Evolutionary conservation across 2,329 filamentous ascomycete genomes (phyloP), one percentile per base, ranked within the genome.

Genomic region (Exophiala sp.): DNA sequence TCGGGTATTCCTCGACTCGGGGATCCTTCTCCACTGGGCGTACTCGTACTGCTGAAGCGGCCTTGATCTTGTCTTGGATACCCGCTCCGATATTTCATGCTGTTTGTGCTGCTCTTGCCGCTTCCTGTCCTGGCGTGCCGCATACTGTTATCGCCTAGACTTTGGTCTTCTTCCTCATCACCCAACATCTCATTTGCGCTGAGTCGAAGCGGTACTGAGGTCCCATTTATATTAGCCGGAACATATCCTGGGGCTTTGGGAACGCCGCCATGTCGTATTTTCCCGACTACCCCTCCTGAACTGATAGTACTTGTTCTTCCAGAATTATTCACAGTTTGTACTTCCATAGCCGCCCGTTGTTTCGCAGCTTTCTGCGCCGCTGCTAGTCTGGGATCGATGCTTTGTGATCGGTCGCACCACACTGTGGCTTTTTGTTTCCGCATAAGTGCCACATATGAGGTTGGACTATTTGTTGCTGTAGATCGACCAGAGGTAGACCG

Each of bases 391-490:
- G 92, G 89, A 69, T 99, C 94, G 71, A 97, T 91, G 58, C 89
- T 85, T 70, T 99, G 94, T 8, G 92, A 83, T 50, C 91, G 87
- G 68, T 97, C 94, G 75, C 91, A 96, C 94, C 94, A 99, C 3
- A 99, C 94, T 0, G 94, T 99, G 32, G 91, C 94, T 71, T 97
- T 97, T 73, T 99, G 94, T 70, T 91, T 92, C 59, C 94, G 85
- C 74, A 99, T 86, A n/a, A 96, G 80, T 34, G 94, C 91, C 47
- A 99, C 94, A 71, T 99, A 99, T 61, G 63, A 65, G 9, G 62
- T 65, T 12, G 63, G 62, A 39, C 54, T 61, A 41, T 60, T 60
- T n/a, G 59, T 63, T 32, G 59, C 34, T 12, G 55, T 59, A 5
- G 63, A 65, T 32, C 62, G 61, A 34, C 57, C 52, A 3, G 63